Evolutionary conservation across 208 protist species (phyloP), one percentile per base, ranked within the genome.

Genomic region (Trypanosoma lewisi): DNA sequence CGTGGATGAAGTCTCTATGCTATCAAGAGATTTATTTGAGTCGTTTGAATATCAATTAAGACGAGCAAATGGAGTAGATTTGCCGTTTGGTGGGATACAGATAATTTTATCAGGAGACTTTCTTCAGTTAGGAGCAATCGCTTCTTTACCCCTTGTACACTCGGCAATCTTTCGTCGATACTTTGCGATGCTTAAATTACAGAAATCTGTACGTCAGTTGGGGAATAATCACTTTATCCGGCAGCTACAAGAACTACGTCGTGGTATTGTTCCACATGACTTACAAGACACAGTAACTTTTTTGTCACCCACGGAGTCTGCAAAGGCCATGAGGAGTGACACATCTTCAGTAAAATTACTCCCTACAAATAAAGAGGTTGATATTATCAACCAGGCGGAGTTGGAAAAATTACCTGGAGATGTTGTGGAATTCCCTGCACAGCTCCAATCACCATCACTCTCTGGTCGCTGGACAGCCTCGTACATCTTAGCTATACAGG

Each of bases 41-140:
- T 57, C 73, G 2, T 50, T 97, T 27, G 89, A 97, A 52, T 68
- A 66, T 31, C 79, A 88, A 34, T 73, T 94, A 25, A 80, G 89
- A 4, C 75, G 75, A 8, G 86, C 91, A 47, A 88, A 95, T 60
- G 84, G 81, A 64, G 63, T 82, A 25, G 72, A 91, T 51, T 67
- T 90, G 21, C 83, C 92, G 27, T 97, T 97, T 60, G 94, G 94
- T 16, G 94, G 94, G 1, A 77, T 97, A 21, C 94, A 97, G 69
- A 64, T 97, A n/a, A 87, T 97, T 53, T 53, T 96, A 12, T 92
- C 87, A 51, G 94, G 94, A 0, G 94, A 97, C 66, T 97, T 97
- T 67, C 62, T 97, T 37, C 91, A 97, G 70, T 77, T 97, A 16
- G 84, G 83, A 27, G 88, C 86, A 16, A 89, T 95, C 27, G 60